Evolutionary conservation across 306 rosid genomes (phyloP), one percentile per base, ranked within the genome.

Genomic region (Sechiopsis laciniata): DNA sequence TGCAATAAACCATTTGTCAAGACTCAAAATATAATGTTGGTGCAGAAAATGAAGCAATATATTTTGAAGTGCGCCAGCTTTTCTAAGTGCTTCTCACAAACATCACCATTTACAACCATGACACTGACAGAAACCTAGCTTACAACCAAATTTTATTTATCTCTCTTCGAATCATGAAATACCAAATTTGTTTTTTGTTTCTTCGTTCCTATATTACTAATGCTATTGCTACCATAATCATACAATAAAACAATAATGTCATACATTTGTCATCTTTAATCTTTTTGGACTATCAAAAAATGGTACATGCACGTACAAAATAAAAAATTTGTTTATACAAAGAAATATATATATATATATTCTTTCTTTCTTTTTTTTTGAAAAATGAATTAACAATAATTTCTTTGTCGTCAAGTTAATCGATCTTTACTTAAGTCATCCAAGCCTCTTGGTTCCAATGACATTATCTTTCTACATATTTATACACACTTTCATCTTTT

Each of bases 51-150:
- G 20, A 53, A 53, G 22, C 8, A 62, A 26, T 7, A 7, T 29
- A 16, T 62, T 37, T 37, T 37, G 45, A 62, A 62, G 69, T 62
- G 69, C 69, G 69, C 69, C 6, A 29, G 20, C n/a, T 62, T 62
- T 15, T 62, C 3, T 62, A 6, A 62, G 69, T 62, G 69, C 50
- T 62, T 37, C 7, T 29, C 12, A 13, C 10, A 61, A 61, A 61
- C n/a, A 61, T 61, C 45, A 45, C 35, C 12, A 62, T 62, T 62
- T 8, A 62, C 21, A 29, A 62, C 50, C 69, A 62, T 62, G 69
- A 62, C 45, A 29, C 13, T 62, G 69, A 62, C 69, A 62, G 46
- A 62, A 62, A 62, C 69, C 69, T 62, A 62, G 69, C 45, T 5
- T 37, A 37, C 69, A 62, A 35, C 48, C 35, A 32, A 7, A 29